Evolutionary conservation across 768 basidiomycete genomes (phyloP).

Genomic region (Xerocomellus dryophilus): DNA sequence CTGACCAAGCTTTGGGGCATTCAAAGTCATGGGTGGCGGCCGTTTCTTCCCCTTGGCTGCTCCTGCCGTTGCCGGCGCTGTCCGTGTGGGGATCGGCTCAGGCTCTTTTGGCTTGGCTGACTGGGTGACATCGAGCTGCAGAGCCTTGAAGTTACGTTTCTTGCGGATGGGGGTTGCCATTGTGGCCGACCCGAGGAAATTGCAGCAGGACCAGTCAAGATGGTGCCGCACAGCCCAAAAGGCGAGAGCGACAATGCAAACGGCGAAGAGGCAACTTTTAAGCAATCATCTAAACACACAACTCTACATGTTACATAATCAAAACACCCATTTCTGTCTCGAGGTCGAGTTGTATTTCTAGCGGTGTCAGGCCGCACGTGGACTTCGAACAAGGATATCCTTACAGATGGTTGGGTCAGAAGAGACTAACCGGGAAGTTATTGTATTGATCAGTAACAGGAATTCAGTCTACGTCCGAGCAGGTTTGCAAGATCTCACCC

Average conservation of each 20-base stretch:
- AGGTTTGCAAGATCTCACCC: too few relatives aligned
- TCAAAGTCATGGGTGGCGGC: slow-evolving; percentile 80
- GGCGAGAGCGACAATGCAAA: slow-evolving; percentile 12
- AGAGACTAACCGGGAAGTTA: neutral
- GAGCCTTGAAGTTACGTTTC: slow-evolving; percentile 89
- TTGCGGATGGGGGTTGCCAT: slow-evolving; percentile 72
- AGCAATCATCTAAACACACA: neutral
- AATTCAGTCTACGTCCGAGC: neutral
- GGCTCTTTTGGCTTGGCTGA: slow-evolving; percentile 39
- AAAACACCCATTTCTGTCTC: neutral
- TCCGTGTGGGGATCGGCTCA: slow-evolving; percentile 46
- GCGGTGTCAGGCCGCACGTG: neutral
- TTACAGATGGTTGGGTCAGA: neutral
- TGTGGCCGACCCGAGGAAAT: neutral
- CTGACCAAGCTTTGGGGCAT: slow-evolving; percentile 61
- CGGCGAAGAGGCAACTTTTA: slow-evolving; percentile 19
- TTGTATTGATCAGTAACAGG: neutral
- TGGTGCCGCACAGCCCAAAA: slow-evolving; percentile 1
- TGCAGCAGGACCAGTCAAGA: slow-evolving; percentile 5
- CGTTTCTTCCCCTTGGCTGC: slow-evolving; percentile 59
- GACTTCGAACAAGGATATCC: neutral
- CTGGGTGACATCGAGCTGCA: slow-evolving; percentile 64
- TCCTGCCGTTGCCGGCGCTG: slow-evolving; percentile 39
- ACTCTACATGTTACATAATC: slow-evolving; percentile 23
- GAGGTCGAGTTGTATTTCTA: neutral